Conservation (phyloP, 768 basidiomycete genomes). For the Galerina sulciceps region DNA sequence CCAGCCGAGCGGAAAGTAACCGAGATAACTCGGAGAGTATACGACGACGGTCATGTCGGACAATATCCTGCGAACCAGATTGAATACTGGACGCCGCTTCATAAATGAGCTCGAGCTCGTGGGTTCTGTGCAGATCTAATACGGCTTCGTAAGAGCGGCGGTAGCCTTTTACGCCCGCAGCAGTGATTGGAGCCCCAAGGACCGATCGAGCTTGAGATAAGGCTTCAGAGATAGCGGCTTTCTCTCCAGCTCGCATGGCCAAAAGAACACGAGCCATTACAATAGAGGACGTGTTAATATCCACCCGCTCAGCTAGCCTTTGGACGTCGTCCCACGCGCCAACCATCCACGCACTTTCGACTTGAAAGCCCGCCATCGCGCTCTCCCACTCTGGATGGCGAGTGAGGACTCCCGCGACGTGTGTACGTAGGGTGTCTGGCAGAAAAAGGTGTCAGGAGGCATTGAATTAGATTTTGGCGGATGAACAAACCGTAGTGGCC, state of each 20-base stretch:
- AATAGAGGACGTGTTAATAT: slow-evolving; percentile 60
- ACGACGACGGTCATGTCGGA: slow-evolving; percentile 35
- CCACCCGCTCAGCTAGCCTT: slow-evolving; percentile 52
- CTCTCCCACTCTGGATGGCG: slow-evolving; percentile 85
- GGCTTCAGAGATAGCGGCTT: slow-evolving; percentile 46
- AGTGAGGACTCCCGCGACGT: slow-evolving; percentile 88
- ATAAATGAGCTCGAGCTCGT: slow-evolving; percentile 80
- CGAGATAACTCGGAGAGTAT: slow-evolving; percentile 48
- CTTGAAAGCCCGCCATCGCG: slow-evolving; percentile 79
- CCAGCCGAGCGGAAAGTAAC: slow-evolving; percentile 66
- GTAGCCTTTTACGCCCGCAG: slow-evolving; percentile 82
- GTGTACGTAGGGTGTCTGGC: slow-evolving; percentile 92
- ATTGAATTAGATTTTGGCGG: background rate
- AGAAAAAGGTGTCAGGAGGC: slow-evolving; percentile 2
- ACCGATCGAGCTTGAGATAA: slow-evolving; percentile 69
- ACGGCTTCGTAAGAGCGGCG: slow-evolving; percentile 86
- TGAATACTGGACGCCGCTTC: slow-evolving; percentile 43
- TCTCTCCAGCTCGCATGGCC: slow-evolving; percentile 68
- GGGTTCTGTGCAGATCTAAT: slow-evolving; percentile 81
- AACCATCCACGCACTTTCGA: slow-evolving; percentile 96
- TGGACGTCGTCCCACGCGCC: slow-evolving; percentile 90
- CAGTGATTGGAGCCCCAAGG: slow-evolving; percentile 80
- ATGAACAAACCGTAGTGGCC: slow-evolving; percentile 90
- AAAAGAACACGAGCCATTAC: slow-evolving; percentile 82
- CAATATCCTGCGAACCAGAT: slow-evolving; percentile 39